Percentiles rank a stretch among this genome's conserved stretches.
phyloP scores from a whole-genome alignment of 2,329 filamentous ascomycete species.

The Hypoxylon sp. region DNA sequence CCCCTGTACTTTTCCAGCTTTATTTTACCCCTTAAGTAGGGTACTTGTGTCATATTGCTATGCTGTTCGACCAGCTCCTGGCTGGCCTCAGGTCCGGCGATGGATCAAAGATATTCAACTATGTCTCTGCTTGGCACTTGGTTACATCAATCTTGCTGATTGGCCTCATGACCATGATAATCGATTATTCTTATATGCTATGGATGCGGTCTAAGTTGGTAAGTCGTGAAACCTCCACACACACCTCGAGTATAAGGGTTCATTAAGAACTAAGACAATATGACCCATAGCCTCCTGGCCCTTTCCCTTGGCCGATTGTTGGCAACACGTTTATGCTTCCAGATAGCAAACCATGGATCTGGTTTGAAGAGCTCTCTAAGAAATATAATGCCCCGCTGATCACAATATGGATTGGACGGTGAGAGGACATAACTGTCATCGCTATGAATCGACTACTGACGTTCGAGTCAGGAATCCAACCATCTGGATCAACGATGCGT shows the following conservation, averaged over 20 bases:
- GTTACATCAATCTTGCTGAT: conserved; percentile 44
- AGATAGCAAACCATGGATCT: conserved; percentile 69
- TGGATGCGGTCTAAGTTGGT: conserved; percentile 65
- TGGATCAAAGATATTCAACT: conserved; percentile 22
- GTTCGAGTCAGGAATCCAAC: conserved; percentile 56
- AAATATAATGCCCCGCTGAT: conserved; percentile 64
- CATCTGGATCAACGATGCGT: conserved; percentile 65
- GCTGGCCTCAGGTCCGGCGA: conserved; percentile 26
- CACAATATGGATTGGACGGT: conserved; percentile 70
- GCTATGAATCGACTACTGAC: conserved; percentile 3
- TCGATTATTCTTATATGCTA: conserved; percentile 66
- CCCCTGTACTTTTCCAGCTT: background rate
- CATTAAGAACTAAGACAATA: conserved; percentile 27
- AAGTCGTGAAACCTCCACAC: conserved; percentile 14
- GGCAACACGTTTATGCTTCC: conserved; percentile 71
- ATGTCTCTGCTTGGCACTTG: conserved; percentile 44
- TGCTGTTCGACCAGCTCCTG: conserved; percentile 48
- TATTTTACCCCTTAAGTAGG: background rate
- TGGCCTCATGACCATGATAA: conserved; percentile 50
- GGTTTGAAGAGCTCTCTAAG: conserved; percentile 68
- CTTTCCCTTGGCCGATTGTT: conserved; percentile 67
- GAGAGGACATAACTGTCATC: conserved; percentile 16
- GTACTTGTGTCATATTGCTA: conserved; percentile 8
- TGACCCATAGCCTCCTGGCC: conserved; percentile 64
- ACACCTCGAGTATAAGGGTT: background rate